Percentiles rank a stretch among this genome's conserved stretches.
These are phyloP conservation scores for Wallacemonas sp. DNA, from an alignment of 208 protist genomes.

Conservation along the genomic window DNA sequence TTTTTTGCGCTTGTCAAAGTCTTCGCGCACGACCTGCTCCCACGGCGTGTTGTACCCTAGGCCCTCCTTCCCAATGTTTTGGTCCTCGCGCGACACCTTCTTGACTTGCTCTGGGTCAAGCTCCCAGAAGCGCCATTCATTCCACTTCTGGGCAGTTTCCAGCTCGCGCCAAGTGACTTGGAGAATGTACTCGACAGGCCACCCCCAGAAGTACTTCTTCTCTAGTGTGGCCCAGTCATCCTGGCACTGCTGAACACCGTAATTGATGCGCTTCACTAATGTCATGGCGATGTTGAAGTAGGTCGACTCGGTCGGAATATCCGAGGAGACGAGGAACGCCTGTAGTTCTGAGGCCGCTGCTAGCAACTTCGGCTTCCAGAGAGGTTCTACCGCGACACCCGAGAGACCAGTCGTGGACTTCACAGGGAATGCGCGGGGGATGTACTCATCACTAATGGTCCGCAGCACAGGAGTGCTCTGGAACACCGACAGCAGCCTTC, in stretches of 20 bases:
- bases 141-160: constrained; percentile 92
- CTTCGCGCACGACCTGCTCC: constrained; percentile 89
- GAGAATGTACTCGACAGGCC: constrained; percentile 91
- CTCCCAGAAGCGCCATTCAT: constrained; percentile 92
- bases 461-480: constrained; percentile 39
- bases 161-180: constrained; percentile 91
- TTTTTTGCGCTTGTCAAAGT: constrained; percentile 93
- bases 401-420: constrained; percentile 89
- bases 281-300: constrained; percentile 93
- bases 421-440: constrained; percentile 88
- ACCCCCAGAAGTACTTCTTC: constrained; percentile 92
- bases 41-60: constrained; percentile 83
- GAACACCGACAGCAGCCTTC: constrained; percentile 32
- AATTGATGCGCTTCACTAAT: constrained; percentile 88
- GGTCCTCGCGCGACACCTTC: constrained; percentile 86
- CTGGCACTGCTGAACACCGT: constrained; percentile 83
- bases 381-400: constrained; percentile 85
- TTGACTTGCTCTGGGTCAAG: constrained; percentile 92
- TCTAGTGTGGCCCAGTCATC: constrained; percentile 91
- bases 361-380: constrained; percentile 91
- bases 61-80: constrained; percentile 86
- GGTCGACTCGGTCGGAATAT: constrained; percentile 89
- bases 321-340: constrained; percentile 76
- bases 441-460: constrained; percentile 91
- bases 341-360: constrained; percentile 82